A percentile compares a stretch with the other conserved stretches of the same genome.
Evolutionary conservation across 1,284 basidiomycete genomes (phyloP).

Genomic region (Cronartium ribicola): DNA sequence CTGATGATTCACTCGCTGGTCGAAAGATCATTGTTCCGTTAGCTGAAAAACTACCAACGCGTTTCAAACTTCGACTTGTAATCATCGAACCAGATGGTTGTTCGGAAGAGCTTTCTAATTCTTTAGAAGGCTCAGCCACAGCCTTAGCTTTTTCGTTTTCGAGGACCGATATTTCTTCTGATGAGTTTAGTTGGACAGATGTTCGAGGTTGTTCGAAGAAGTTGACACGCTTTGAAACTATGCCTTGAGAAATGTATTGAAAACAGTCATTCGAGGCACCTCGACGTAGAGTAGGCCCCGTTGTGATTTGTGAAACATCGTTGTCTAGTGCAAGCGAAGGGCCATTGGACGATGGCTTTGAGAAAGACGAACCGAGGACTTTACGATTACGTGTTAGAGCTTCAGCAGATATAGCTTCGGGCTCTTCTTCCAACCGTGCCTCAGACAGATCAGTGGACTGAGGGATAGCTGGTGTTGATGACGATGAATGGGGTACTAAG

Average conservation of each 20-base stretch:
- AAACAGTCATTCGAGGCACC: not conserved
- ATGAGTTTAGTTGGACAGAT: not conserved
- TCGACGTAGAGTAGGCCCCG: not conserved
- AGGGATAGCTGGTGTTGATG: too few relatives aligned
- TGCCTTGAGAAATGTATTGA: not conserved
- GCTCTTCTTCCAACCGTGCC: too few relatives aligned
- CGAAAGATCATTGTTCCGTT: constrained; percentile 32
- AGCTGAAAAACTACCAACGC: constrained; percentile 19
- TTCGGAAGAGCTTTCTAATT: not conserved
- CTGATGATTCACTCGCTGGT: constrained; percentile 21
- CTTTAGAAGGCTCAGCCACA: not conserved
- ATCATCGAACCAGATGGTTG: not conserved
- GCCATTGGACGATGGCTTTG: too few relatives aligned
- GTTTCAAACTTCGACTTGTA: constrained; percentile 1
- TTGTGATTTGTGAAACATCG: too few relatives aligned
- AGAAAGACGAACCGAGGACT: too few relatives aligned
- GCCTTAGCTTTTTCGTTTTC: not conserved
- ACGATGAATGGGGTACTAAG: not conserved
- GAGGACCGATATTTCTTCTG: not conserved
- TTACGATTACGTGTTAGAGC: too few relatives aligned
- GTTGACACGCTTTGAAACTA: not conserved
- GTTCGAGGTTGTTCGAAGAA: not conserved
- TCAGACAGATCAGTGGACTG: too few relatives aligned
- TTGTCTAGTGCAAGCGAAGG: too few relatives aligned
- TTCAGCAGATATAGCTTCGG: too few relatives aligned